Conservation (phyloP, 495 filamentous ascomycete genomes). For the Trypethelium eluteriae region DNA sequence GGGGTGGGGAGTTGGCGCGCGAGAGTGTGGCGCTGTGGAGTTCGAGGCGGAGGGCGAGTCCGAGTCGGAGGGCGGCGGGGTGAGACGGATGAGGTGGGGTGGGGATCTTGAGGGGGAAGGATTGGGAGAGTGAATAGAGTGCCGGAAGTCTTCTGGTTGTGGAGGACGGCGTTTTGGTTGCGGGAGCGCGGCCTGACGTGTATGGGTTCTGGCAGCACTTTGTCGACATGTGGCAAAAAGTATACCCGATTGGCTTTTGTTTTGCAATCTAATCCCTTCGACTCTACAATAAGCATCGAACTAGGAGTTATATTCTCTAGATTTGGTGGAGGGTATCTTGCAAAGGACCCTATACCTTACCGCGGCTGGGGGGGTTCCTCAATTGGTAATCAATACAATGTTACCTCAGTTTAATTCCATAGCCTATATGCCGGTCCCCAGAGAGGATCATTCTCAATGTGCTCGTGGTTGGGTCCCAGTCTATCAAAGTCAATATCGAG, state of each 20-base stretch:
- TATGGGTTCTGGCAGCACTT: too few species aligned
- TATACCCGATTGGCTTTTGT: too few species aligned
- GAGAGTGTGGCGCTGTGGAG: slow-evolving; percentile 32
- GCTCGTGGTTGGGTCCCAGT: not conserved
- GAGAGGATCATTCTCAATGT: not conserved
- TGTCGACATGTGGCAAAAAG: too few species aligned
- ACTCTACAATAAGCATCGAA: too few species aligned
- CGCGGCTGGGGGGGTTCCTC: too few species aligned
- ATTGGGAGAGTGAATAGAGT: not conserved
- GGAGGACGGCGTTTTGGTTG: too few species aligned
- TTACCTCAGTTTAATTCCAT: not conserved
- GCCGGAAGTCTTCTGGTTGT: not conserved
- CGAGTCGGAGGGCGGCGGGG: slow-evolving; percentile 8
- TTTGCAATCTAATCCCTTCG: too few species aligned
- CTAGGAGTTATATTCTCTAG: too few species aligned
- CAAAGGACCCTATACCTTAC: too few species aligned
- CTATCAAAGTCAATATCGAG: not conserved
- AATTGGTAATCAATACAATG: too few species aligned
- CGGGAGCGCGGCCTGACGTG: too few species aligned
- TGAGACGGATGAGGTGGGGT: not conserved
- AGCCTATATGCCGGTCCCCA: not conserved
- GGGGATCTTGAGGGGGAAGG: not conserved
- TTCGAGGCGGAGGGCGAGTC: slow-evolving; percentile 20
- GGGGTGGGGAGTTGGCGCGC: slow-evolving; percentile 38
- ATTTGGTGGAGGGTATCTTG: too few species aligned